phyloP scores from a whole-genome alignment of 805 yeast species.

The Scheffersomyces coipomensis region DNA sequence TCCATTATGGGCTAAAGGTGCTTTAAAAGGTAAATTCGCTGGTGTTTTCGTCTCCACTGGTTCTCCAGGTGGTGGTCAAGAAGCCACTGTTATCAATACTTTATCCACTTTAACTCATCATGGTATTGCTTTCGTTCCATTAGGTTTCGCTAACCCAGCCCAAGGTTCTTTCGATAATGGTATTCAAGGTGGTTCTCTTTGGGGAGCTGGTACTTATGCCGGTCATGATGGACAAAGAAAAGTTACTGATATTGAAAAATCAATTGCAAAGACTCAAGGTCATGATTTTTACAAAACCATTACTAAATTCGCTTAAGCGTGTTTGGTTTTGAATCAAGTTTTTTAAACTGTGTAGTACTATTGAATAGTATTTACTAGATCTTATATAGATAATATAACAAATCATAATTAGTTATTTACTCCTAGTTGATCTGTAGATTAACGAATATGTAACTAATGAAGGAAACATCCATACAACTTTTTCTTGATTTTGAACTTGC shows the following conservation, averaged over 20 bases:
- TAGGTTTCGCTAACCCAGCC: slow-evolving; percentile 62
- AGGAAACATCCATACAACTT: background rate
- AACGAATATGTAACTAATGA: background rate
- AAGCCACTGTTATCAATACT: slow-evolving; percentile 61
- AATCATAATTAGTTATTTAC: too few relatives aligned
- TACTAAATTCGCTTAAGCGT: background rate
- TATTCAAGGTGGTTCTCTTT: slow-evolving; percentile 77
- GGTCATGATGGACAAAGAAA: slow-evolving; percentile 73
- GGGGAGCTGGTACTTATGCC: slow-evolving; percentile 83
- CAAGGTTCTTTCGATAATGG: slow-evolving; percentile 54
- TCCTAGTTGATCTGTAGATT: too few relatives aligned
- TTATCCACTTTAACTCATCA: slow-evolving; percentile 70
- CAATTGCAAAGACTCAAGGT: slow-evolving; percentile 67
- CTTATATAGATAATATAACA: too few relatives aligned
- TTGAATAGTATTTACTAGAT: background rate
- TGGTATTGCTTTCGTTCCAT: slow-evolving; percentile 75
- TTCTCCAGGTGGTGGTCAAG: slow-evolving; percentile 80
- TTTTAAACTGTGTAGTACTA: too few relatives aligned
- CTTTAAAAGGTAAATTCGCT: slow-evolving; percentile 68
- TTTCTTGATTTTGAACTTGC: background rate
- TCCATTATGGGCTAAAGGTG: slow-evolving; percentile 73
- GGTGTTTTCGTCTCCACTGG: slow-evolving; percentile 74
- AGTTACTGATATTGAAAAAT: slow-evolving; percentile 60
- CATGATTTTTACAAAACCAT: slow-evolving; percentile 43
- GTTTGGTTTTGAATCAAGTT: background rate